A percentile compares a stretch with the other conserved stretches of the same genome.
phyloP scores from a whole-genome alignment of 2,329 filamentous ascomycete species.

The Fusarium sp. region DNA sequence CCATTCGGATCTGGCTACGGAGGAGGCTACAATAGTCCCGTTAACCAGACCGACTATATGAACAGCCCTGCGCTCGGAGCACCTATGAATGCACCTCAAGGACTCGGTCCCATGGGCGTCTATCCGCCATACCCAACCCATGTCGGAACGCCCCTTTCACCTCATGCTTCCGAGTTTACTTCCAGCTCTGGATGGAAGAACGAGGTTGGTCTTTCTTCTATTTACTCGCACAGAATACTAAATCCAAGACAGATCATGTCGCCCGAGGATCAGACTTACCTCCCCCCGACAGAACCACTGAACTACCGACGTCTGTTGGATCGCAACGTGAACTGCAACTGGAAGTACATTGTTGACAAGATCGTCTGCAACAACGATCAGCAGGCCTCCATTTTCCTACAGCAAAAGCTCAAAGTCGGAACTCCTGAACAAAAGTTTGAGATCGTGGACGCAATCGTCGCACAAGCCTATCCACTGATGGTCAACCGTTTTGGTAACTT shows the following conservation, averaged over 20 bases:
- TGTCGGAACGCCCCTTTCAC: slow-evolving; percentile 75
- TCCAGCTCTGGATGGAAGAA: slow-evolving; percentile 67
- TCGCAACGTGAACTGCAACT: slow-evolving; percentile 96
- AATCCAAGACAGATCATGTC: slow-evolving; percentile 57
- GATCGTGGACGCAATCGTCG: slow-evolving; percentile 95
- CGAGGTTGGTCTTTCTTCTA: slow-evolving; percentile 58
- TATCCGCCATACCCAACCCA: slow-evolving; percentile 64
- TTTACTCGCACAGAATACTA: slow-evolving; percentile 19
- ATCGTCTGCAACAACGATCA: slow-evolving; percentile 99
- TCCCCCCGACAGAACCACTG: slow-evolving; percentile 88
- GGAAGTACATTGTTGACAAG: slow-evolving; percentile 99
- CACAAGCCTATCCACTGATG: slow-evolving; percentile 95
- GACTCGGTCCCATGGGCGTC: slow-evolving; percentile 56
- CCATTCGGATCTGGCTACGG: slow-evolving; percentile 54
- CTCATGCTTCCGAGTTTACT: slow-evolving; percentile 80
- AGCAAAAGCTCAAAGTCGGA: slow-evolving; percentile 98
- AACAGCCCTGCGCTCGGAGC: slow-evolving; percentile 52
- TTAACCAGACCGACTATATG: slow-evolving; percentile 54
- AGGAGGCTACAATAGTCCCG: slow-evolving; percentile 53
- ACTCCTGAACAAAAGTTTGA: slow-evolving; percentile 96
- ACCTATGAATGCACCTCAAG: slow-evolving; percentile 52
- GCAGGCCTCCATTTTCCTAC: slow-evolving; percentile 97
- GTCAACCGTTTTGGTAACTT: slow-evolving; percentile 99
- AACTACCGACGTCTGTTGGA: slow-evolving; percentile 97
- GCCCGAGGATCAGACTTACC: slow-evolving; percentile 78